Percentiles rank a stretch among this genome's conserved stretches.
Conservation (phyloP, 2,329 filamentous ascomycete genomes). For the Acrocalymma vagum region DNA sequence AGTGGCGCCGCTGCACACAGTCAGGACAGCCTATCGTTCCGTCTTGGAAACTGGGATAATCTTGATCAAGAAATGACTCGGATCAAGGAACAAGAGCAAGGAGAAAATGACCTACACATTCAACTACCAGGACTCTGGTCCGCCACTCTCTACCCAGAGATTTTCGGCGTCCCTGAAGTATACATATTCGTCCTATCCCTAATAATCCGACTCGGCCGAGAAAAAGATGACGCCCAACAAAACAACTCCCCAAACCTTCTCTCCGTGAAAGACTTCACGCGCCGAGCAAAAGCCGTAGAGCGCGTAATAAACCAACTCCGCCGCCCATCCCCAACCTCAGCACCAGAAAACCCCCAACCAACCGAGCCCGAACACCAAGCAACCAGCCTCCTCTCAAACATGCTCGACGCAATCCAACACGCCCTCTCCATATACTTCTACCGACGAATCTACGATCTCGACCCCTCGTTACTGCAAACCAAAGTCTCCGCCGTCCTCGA, state of each 20-base stretch:
- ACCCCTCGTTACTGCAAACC: conserved; percentile 52
- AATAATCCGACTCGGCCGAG: conserved; percentile 54
- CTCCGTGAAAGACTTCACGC: conserved; percentile 39
- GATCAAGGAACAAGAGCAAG: conserved; percentile 48
- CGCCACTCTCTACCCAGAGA: conserved; percentile 54
- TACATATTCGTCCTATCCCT: conserved; percentile 41
- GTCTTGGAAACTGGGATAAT: conserved; percentile 37
- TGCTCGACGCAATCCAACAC: conserved; percentile 52
- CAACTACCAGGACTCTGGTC: conserved; percentile 51
- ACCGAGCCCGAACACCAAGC: no score
- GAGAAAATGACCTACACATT: conserved; percentile 56
- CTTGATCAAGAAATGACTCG: conserved; percentile 41
- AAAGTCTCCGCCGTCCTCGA: conserved; percentile 48
- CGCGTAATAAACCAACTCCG: conserved; percentile 35
- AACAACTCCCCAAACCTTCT: conserved; percentile 10
- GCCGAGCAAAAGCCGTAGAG: conserved; percentile 45
- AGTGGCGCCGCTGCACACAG: conserved; percentile 28
- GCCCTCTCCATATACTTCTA: conserved; percentile 58
- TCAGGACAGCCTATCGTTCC: conserved; percentile 44
- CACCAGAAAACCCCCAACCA: conserved; percentile 1
- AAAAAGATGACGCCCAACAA: conserved; percentile 46
- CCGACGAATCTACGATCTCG: conserved; percentile 52
- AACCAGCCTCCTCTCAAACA: conserved; percentile 37
- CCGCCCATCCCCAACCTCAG: conserved; percentile 1
- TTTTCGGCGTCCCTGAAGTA: conserved; percentile 56